Conservation (phyloP, 2,329 filamentous ascomycete genomes). For the Aspergillus neoniger region DNA sequence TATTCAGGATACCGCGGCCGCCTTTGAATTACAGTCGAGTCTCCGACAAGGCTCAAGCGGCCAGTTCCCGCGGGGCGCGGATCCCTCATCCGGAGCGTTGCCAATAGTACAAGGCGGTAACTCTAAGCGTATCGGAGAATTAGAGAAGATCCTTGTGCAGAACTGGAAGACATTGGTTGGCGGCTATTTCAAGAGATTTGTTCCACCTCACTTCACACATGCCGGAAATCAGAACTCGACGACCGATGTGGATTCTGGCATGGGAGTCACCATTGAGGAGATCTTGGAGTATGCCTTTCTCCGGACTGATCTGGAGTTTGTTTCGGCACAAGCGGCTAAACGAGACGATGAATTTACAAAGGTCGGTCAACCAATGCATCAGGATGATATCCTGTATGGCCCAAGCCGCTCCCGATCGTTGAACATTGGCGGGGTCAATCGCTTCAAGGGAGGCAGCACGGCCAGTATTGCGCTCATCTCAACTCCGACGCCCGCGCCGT, state of each 20-base stretch:
- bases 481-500: conserved; percentile 85
- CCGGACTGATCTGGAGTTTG: conserved; percentile 90
- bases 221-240: conserved; percentile 36
- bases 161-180: conserved; percentile 84
- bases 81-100: conserved; percentile 33
- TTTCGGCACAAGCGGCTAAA: conserved; percentile 83
- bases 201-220: conserved; percentile 72
- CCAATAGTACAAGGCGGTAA: conserved; percentile 57
- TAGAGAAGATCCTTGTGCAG: conserved; percentile 71
- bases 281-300: conserved; percentile 89
- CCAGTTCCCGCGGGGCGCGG: conserved; percentile 16
- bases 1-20: conserved; percentile 75
- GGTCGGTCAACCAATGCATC: conserved; percentile 77
- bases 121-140: conserved; percentile 62
- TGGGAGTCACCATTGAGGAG: conserved; percentile 48
- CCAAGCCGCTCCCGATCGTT: conserved; percentile 50
- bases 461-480: conserved; percentile 88
- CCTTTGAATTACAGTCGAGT: conserved; percentile 78
- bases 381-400: conserved; percentile 76
- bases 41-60: conserved; percentile 51
- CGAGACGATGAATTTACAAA: conserved; percentile 69
- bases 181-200: conserved; percentile 91
- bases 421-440: conserved; percentile 69
- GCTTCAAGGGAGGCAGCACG: conserved; percentile 93
- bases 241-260: conserved; percentile 21